Evolutionary conservation across 23 red algal genomes (phyloP), one percentile per base, ranked within the genome.

Genomic region (Gracilaria caudata): DNA sequence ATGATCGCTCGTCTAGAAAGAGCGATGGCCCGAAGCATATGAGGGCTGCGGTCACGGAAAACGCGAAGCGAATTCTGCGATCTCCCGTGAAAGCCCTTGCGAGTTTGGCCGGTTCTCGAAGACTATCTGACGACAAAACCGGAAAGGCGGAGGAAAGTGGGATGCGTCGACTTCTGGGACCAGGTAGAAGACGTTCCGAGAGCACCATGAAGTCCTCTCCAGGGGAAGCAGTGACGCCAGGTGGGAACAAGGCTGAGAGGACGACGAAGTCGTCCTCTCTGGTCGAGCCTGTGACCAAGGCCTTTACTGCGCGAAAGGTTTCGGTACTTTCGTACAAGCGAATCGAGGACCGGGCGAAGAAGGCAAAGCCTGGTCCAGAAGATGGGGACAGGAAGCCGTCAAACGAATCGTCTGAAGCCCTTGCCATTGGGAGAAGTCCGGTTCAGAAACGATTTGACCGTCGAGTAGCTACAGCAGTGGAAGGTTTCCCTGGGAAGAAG

Each of bases 71-170:
- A 29, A 43, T 75, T 75, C 21, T 75, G 7, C 47, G 43, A 49
- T 75, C 70, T 47, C 70, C 70, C 25, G 70, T 75, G 37, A 75
- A 75, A 14, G 70, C 70, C 13, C 43, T 75, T n/a, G 70, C 70
- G 4, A 75, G 39, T 47, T 47, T 75, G 43, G 47, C 70, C 12
- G 43, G 70, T 29, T 75, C 70, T 47, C 37, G 70, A 4, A 75
- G 70, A 24, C 38, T 75, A 8, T 75, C 70, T 25, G 70, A 75
- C 25, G 39, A 75, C 25, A 75, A 75, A 75, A 8, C 38, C 23
- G 70, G 70, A 43, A 75, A 75, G n/a, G 16, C 34, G n/a, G 70
- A 75, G 13, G 70, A 75, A 14, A 75, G 33, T 1, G 38, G 70
- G n/a, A 49, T 75, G 37, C 70, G 70, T 13, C 39, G 70, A 24